Conservation (phyloP, 2,329 filamentous ascomycete genomes). For the Xylariaceae sp. region DNA sequence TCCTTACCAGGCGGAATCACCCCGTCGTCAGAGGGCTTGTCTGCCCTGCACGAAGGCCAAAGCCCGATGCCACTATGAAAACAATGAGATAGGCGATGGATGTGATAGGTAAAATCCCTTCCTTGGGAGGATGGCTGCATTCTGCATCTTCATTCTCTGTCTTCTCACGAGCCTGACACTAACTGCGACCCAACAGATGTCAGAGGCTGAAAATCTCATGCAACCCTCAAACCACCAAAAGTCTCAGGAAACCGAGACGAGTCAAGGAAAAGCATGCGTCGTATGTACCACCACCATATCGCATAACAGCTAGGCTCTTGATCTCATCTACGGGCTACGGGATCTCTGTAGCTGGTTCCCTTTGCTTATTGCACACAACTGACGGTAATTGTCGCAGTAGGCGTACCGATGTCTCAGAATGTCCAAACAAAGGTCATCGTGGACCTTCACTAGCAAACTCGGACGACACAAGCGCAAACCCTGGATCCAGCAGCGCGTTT, state of each 20-base stretch:
- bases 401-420: no score
- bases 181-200: conserved; percentile 20
- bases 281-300: conserved; percentile 13
- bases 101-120: conserved; percentile 24
- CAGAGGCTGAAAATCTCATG: conserved; percentile 25
- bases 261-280: conserved; percentile 23
- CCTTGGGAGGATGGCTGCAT: neutral
- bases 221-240: conserved; percentile 27
- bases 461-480: no score
- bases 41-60: conserved; percentile 30
- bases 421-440: no score
- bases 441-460: no score
- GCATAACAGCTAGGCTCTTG: no score
- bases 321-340: no score
- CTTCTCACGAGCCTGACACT: neutral
- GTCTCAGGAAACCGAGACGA: conserved; percentile 28
- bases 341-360: no score
- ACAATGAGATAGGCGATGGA: conserved; percentile 21
- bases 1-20: conserved; percentile 18
- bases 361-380: no score
- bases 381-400: no score
- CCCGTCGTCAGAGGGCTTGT: conserved; percentile 28
- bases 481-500: neutral
- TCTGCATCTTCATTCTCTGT: neutral
- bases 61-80: conserved; percentile 29